Evolutionary conservation across 2,329 filamentous ascomycete genomes (phyloP).

Genomic region (Colletotrichum lindemuthianum): DNA sequence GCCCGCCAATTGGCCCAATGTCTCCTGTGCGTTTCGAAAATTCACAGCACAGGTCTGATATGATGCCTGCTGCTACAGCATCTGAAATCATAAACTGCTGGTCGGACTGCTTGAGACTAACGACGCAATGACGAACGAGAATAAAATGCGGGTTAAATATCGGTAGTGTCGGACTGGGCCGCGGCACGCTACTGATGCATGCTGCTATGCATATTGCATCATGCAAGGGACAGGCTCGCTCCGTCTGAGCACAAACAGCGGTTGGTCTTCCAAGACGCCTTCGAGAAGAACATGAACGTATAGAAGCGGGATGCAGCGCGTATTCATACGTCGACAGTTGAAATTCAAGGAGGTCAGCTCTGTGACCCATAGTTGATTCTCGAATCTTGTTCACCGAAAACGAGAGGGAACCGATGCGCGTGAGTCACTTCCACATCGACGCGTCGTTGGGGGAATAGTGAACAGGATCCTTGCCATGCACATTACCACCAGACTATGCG

Average conservation of each 20-base stretch:
- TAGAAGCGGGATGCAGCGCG: no score
- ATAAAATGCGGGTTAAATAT: conserved; percentile 5
- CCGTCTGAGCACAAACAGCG: neutral
- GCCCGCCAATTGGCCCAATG: neutral
- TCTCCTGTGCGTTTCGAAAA: conserved; percentile 26
- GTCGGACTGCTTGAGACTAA: neutral
- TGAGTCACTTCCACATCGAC: no score
- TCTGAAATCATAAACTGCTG: neutral
- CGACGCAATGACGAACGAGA: conserved; percentile 4
- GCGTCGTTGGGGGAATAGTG: no score
- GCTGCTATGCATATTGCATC: conserved; percentile 17
- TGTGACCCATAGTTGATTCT: no score
- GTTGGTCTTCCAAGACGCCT: no score
- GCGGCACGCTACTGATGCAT: conserved; percentile 15
- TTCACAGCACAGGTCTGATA: neutral
- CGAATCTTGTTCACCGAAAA: no score
- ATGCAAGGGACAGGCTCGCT: conserved; percentile 29
- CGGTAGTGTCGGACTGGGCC: conserved; percentile 14
- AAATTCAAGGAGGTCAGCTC: no score
- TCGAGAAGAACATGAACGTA: no score
- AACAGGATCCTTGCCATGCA: no score
- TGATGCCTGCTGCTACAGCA: conserved; percentile 8
- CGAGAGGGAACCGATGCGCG: no score
- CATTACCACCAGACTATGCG: no score
- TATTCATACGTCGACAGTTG: no score